Evolutionary conservation across 164 flowering plant species (phyloP), one percentile per base, ranked within the genome.

Genomic region (Echeveria elegans): DNA sequence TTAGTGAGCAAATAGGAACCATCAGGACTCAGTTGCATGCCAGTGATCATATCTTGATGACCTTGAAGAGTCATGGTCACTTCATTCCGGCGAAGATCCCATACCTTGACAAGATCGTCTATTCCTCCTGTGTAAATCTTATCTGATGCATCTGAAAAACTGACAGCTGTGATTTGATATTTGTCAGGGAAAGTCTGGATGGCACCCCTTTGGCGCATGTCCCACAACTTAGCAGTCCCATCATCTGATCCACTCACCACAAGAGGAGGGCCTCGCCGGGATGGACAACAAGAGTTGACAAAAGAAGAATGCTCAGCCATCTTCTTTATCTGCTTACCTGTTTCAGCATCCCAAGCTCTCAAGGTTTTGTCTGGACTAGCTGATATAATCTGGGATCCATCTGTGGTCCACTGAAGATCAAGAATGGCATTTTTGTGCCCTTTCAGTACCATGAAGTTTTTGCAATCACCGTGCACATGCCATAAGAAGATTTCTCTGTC

Each of bases 281-380:
- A n/a, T n/a, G n/a, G n/a, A n/a, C n/a, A n/a, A n/a, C n/a, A n/a
- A n/a, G n/a, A n/a, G n/a, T n/a, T n/a, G n/a, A n/a, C n/a, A n/a
- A n/a, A n/a, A n/a, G n/a, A n/a, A n/a, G n/a, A 81, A 75, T 94
- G 98, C 45, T 91, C 98, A 15, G 90, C 85, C 98, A 94, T 94
- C 71, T 91, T 94, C 70, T 94, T 94, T 2, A 94, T 77, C 73
- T 89, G 97, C 76, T 88, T 89, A 29, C 97, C 98, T 7, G 96
- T 85, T 75, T 94, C 98, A 16, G 88, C 95, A 77, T 94, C 98
- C 98, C 98, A 94, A 65, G 95, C n/a, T n/a, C n/a, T n/a, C n/a
- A n/a, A n/a, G n/a, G n/a, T n/a, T n/a, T n/a, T n/a, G n/a, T n/a
- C n/a, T n/a, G n/a, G n/a, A n/a, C n/a, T n/a, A n/a, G n/a, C n/a